Evolutionary conservation across 768 basidiomycete species (phyloP).

Genomic region (Mycena leptocephala): DNA sequence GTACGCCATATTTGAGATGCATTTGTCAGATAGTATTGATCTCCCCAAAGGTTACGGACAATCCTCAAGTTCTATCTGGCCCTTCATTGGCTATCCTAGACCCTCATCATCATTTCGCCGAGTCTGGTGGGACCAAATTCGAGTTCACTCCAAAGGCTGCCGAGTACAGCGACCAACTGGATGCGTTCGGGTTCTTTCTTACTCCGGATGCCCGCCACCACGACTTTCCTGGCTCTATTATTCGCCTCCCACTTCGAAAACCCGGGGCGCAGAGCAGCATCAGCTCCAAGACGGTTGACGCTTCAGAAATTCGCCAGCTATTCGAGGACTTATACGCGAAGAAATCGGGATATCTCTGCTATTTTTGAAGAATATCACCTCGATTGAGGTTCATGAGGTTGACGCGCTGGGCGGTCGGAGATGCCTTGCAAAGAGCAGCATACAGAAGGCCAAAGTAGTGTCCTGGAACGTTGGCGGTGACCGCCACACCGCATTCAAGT

Average conservation of each 20-base stretch:
- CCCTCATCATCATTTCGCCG: constrained; percentile 51
- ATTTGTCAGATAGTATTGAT: background rate
- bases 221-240: constrained; percentile 57
- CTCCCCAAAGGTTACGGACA: constrained; percentile 61
- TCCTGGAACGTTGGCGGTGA: constrained; percentile 27
- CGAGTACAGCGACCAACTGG: constrained; percentile 49
- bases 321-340: constrained; percentile 57
- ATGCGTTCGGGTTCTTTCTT: constrained; percentile 49
- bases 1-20: constrained; percentile 42
- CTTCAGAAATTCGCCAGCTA: constrained; percentile 54
- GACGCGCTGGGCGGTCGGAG: constrained; percentile 42
- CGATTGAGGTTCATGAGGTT: constrained; percentile 60
- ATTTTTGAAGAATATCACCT: constrained; percentile 58
- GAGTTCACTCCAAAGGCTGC: constrained; percentile 43
- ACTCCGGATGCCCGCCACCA: constrained; percentile 28
- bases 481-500: constrained; percentile 31
- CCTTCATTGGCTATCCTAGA: constrained; percentile 59
- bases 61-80: constrained; percentile 64
- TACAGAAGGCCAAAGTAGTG: constrained; percentile 1
- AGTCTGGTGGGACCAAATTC: constrained; percentile 50
- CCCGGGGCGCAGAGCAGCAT: constrained; percentile 47
- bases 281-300: constrained; percentile 50
- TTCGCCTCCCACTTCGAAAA: constrained; percentile 64
- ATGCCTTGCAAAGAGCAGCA: constrained; percentile 28
- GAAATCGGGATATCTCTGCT: constrained; percentile 60